Base-by-base conservation (phyloP, 305 asterid species). In the Andrographis paniculata region DNA sequence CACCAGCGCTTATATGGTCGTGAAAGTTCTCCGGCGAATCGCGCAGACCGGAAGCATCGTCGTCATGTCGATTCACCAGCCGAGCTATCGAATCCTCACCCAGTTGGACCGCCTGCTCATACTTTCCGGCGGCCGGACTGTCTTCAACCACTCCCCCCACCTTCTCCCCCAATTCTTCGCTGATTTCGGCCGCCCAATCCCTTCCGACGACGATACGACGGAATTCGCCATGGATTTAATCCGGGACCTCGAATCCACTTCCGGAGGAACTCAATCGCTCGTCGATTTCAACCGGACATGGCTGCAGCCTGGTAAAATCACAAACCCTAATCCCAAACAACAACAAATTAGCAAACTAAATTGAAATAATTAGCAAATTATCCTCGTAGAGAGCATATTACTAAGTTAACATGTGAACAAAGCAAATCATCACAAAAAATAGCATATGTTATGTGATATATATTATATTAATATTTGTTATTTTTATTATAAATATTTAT, bases 1-100 rank as follows among this genome's bases (percentile, higher is more conserved):
- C 13, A 77, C 85, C 21, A 77, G 79, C 28, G 81, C 85, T 0
- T 67, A 55, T 35, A 76, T 76, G 84, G 84, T 76, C 49, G 80
- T 73, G 16, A 67, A 76, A 43, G 81, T 77, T 42, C 40, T 73
- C 48, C 68, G 73, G 42, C 65, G 76, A 20, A 73, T 77, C 17
- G 81, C 85, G 0, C 63, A 68, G 24, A 68, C 69, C 20, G 81
- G 85, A 1, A 70, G 81, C 23, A 73, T 77, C 14, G 82, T 77
- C 56, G 53, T 77, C 60, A 48, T 77, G 86, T 74, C 86, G 18
- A 68, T 44, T 20, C 49, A 44, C 27, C 47, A 42, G 47, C 47
- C 47, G 47, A 42, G 47, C 20, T 17, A 42, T 19, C 38, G 79
- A 42, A 77, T 71, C 27, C 63, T 77, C 31, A 43, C 55, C 54